Evolutionary conservation across 1,139 yeast genomes (phyloP), one percentile per base, ranked within the genome.

Genomic region (Williopsis jadinii): DNA sequence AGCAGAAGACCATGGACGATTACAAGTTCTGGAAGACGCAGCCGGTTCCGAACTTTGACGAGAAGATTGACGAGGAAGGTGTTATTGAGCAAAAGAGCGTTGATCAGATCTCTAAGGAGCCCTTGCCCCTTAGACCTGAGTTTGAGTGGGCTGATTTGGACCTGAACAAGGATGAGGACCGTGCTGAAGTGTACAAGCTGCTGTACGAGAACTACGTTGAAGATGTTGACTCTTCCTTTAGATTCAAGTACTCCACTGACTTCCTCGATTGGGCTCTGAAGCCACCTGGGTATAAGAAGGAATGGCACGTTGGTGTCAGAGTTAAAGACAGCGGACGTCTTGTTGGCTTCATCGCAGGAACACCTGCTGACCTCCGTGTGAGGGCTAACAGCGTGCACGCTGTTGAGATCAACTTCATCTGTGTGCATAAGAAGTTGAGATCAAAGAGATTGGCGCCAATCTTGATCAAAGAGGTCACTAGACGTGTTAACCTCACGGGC

Each of bases 11-110:
- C 30, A 87, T 90, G 88, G 80, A 85, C 41, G 95, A 88, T 56
- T 87, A 90, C 68, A 87, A 86, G 65, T 92, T 92, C 64, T 92
- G 99, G 99, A 85, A 84, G 59, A 94, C 98, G 8, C 99, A 92
- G 63, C 98, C 98, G 0, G 98, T 94, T 14, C 76, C 90, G 5
- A 70, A 72, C 27, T 80, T 88, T 48, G 84, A 84, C 58, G 92
- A 81, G 55, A 60, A 68, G 41, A 70, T 85, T 37, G 72, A 68
- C 11, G 56, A 68, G 14, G 96, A 88, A 55, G 97, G 97, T 0
- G 95, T 95, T 13, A 87, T 92, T 53, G 95, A 88, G 51, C 50
- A 56, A 33, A 85, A 85, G 58, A 77, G 78, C 0, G 80, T 90
- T 2, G 84, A 64, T 3, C 90, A 88, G 45, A 75, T 92, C 29